Base-by-base conservation (phyloP, 495 filamentous ascomycete species). In the Hypoxylon rickii region DNA sequence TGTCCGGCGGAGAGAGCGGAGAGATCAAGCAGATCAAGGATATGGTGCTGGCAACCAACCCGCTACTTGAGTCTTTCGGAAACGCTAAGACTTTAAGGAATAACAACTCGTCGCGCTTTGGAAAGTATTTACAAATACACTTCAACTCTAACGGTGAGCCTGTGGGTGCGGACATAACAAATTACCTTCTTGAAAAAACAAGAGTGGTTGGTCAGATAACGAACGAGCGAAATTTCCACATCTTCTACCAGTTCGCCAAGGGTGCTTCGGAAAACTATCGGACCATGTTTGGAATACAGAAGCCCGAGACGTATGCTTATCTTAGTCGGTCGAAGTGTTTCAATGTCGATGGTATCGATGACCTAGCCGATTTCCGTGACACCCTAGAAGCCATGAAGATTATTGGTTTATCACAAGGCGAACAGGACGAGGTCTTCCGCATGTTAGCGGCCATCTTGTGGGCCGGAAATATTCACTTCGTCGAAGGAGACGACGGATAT, bases 211-310 rank as follows among this genome's bases (percentile, higher is more conserved):
- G 93, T 5, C 95, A 97, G 75, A 97, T 97, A 58, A 80, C 72
- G 50, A 93, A 97, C 58, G 95, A 99, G 79, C 84, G 95, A 58
- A 97, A 96, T 70, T 99, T 99, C 74, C 95, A 99, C 71, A 97
- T 99, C 63, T 97, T 99, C 70, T 99, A 99, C 72, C 95, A 99
- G 70, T 96, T 96, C 72, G 87, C 95, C 16, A 99, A 99, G 70
- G 92, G 88, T 0, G 95, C 94, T 11, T 87, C 91, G 7, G 81
- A 88, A 63, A 86, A 88, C 38, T 95, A 97, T 70, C 79, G 92
- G 68, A 84, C 92, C 54, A 86, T 74, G 29, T 97, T 89, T 67
- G 94, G 94, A 22, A 74, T 99, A 2, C 94, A 97, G 68, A 86
- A 86, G 57, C 95, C 95, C 18, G 89, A 96, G 57, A 89, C 90